Percentiles rank a stretch among this genome's conserved stretches.
Evolutionary conservation across 2,329 filamentous ascomycete species (phyloP).

Genomic region (Immersiporthe knoxdaviesiana): DNA sequence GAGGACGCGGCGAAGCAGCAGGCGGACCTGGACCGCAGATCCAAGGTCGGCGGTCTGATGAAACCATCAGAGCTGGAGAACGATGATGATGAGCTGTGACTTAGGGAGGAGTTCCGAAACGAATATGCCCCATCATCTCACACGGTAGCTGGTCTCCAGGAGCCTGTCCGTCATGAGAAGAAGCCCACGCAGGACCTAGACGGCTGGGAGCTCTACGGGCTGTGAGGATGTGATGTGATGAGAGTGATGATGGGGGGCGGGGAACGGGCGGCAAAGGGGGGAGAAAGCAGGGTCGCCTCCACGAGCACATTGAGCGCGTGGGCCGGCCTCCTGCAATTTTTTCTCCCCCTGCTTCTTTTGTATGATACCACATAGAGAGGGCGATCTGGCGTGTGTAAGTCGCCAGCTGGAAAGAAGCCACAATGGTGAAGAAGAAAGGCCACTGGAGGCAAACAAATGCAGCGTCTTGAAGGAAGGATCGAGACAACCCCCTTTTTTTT

Average conservation of each 20-base stretch:
- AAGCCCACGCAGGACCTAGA: constrained; percentile 35
- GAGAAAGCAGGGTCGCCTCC: constrained; percentile 11
- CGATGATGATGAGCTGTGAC: constrained; percentile 88
- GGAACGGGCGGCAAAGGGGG: constrained; percentile 2
- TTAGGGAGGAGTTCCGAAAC: constrained; percentile 67
- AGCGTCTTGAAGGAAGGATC: constrained; percentile 14
- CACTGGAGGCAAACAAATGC: not conserved
- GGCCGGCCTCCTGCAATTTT: constrained; percentile 18
- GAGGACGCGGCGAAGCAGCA: constrained; percentile 83
- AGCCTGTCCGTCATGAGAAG: constrained; percentile 21
- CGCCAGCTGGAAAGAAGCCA: constrained; percentile 7
- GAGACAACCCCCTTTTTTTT: constrained; percentile 7
- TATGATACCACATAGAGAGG: constrained; percentile 31
- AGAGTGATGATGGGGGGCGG: not conserved
- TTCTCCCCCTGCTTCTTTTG: constrained; percentile 26
- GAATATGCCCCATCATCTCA: constrained; percentile 56
- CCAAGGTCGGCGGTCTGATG: constrained; percentile 92
- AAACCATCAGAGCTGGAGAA: constrained; percentile 96
- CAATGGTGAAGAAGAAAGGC: constrained; percentile 1
- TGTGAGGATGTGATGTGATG: constrained; percentile 36
- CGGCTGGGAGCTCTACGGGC: constrained; percentile 41
- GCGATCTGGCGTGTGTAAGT: constrained; percentile 14
- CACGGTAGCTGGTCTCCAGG: constrained; percentile 34
- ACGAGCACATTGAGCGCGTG: constrained; percentile 17
- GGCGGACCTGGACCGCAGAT: constrained; percentile 86